These are phyloP conservation scores for Candida methanosorbosa DNA, from an alignment of 805 yeast species.

Conservation along the genomic window DNA sequence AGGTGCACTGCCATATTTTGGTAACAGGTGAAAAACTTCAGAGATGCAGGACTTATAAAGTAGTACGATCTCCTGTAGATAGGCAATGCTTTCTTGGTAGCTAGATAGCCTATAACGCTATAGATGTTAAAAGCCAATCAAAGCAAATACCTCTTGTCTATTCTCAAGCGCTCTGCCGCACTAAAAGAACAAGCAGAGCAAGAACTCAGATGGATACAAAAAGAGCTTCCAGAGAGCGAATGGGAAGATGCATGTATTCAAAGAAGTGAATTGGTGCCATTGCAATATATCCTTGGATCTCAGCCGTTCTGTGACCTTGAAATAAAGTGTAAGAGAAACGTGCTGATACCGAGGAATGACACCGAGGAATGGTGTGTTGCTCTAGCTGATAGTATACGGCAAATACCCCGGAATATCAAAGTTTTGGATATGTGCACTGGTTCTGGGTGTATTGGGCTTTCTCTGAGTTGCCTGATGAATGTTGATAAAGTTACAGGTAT, in stretches of 20 bases:
- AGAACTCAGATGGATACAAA: slow-evolving; percentile 58
- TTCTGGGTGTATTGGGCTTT: slow-evolving; percentile 74
- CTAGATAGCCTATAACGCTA: too few species aligned
- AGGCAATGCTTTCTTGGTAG: too few species aligned
- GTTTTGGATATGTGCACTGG: slow-evolving; percentile 79
- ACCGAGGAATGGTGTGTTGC: slow-evolving; percentile 82
- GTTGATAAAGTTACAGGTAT: slow-evolving; percentile 27
- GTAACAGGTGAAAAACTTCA: too few species aligned
- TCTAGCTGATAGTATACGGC: slow-evolving; percentile 20
- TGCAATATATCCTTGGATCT: slow-evolving; percentile 76
- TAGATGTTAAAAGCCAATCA: too few species aligned
- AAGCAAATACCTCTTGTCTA: too few species aligned
- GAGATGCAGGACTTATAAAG: too few species aligned
- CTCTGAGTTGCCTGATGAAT: slow-evolving; percentile 27
- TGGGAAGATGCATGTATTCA: slow-evolving; percentile 46
- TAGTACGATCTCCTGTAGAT: too few species aligned
- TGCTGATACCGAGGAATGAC: slow-evolving; percentile 88
- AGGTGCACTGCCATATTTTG: too few species aligned
- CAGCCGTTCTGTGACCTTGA: slow-evolving; percentile 80
- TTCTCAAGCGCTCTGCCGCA: too few species aligned
- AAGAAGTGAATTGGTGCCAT: slow-evolving; percentile 52
- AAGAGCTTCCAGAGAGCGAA: slow-evolving; percentile 38
- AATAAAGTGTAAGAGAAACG: slow-evolving; percentile 52
- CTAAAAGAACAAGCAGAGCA: slow-evolving; percentile 40
- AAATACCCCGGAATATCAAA: slow-evolving; percentile 7